Conservation (phyloP, 202 grass and related monocot genomes). For the Digitaria exilis region DNA sequence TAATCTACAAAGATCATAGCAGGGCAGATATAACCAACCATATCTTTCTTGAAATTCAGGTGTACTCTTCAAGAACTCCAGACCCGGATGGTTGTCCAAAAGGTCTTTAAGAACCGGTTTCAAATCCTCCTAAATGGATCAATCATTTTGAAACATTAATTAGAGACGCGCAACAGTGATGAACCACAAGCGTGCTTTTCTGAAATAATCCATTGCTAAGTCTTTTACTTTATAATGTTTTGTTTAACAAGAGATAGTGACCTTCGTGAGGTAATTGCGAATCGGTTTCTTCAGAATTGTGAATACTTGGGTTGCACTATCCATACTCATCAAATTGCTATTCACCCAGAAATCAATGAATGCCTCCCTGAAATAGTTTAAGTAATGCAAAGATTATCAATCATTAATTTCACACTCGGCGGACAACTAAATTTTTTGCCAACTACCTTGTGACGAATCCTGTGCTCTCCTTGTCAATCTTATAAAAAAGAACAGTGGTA, state of each 20-base stretch:
- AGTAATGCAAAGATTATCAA: slow-evolving; percentile 23
- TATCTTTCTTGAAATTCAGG: slow-evolving; percentile 99
- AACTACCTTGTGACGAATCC: slow-evolving; percentile 72
- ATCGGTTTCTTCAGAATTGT: slow-evolving; percentile 75
- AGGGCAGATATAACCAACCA: slow-evolving; percentile 49
- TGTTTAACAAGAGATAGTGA: slow-evolving; percentile 37
- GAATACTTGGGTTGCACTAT: slow-evolving; percentile 81
- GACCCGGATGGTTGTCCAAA: slow-evolving; percentile 85
- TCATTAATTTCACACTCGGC: not conserved
- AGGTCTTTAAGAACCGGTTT: slow-evolving; percentile 89
- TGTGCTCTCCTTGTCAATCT: slow-evolving; percentile 68
- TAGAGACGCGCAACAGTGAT: slow-evolving; percentile 31
- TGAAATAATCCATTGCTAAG: slow-evolving; percentile 27
- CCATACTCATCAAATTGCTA: slow-evolving; percentile 87
- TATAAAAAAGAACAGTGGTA: slow-evolving; percentile 72
- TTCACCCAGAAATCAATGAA: slow-evolving; percentile 93
- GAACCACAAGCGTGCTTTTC: not conserved
- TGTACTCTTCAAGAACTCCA: slow-evolving; percentile 96
- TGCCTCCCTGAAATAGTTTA: slow-evolving; percentile 69
- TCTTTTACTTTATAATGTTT: slow-evolving; percentile 12
- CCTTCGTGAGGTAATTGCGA: slow-evolving; percentile 74
- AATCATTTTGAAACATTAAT: slow-evolving; percentile 34
- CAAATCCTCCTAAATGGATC: slow-evolving; percentile 88
- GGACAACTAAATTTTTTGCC: slow-evolving; percentile 21
- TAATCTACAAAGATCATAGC: slow-evolving; percentile 26